Evolutionary conservation across 768 basidiomycete species (phyloP).

Genomic region (Panaeolus cyanescens): DNA sequence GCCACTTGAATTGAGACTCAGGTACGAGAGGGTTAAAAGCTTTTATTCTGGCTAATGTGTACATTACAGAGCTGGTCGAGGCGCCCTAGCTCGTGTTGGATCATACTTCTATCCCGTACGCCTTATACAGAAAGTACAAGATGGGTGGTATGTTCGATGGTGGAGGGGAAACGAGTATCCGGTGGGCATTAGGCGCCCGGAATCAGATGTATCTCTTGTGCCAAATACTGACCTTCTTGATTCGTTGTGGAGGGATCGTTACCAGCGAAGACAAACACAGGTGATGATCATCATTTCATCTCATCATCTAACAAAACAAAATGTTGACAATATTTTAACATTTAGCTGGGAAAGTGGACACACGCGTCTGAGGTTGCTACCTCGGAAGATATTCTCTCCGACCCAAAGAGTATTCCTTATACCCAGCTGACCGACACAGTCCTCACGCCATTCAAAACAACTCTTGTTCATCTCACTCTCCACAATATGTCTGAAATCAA

Average conservation of each 20-base stretch:
- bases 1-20: not conserved
- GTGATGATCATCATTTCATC: constrained; percentile 7
- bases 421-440: constrained; percentile 15
- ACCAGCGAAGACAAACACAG: constrained; percentile 10
- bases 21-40: not conserved
- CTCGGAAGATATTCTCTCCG: constrained; percentile 20
- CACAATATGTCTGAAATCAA: not conserved
- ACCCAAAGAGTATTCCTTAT: constrained; percentile 20
- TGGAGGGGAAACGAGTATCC: constrained; percentile 16
- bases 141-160: constrained; percentile 20
- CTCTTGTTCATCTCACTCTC: constrained; percentile 8
- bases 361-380: constrained; percentile 18
- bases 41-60: not conserved
- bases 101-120: constrained; percentile 27
- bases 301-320: not conserved
- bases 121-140: constrained; percentile 10
- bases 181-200: not conserved
- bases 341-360: constrained; percentile 27
- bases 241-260: constrained; percentile 17
- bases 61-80: constrained; percentile 15
- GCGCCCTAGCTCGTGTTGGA: constrained; percentile 16
- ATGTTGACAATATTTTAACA: not conserved
- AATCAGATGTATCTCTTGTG: constrained; percentile 7
- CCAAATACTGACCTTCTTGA: constrained; percentile 10
- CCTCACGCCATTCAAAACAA: constrained; percentile 9